Percentiles rank a stretch among this genome's conserved stretches.
These are phyloP conservation scores for Kodamaea fukazawae DNA, from an alignment of 805 yeast species.

Conservation along the genomic window DNA sequence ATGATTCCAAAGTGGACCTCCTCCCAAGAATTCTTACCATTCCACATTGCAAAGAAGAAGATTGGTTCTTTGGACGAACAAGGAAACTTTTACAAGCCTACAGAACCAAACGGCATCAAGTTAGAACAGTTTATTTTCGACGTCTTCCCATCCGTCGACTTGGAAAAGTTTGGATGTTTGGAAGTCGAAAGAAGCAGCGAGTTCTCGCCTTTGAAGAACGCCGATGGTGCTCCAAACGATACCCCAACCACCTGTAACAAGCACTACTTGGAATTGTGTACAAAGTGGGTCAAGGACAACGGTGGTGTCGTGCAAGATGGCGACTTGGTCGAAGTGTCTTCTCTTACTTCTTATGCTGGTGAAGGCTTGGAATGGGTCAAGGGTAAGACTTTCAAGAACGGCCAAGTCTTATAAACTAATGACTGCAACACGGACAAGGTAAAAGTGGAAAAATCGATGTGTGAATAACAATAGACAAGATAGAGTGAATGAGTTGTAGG, in stretches of 20 bases:
- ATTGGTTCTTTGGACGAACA: conserved; percentile 58
- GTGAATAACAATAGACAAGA: background rate
- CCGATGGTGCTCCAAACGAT: conserved; percentile 76
- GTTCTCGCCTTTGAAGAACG: conserved; percentile 93
- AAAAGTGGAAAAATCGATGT: background rate
- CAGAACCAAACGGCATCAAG: conserved; percentile 83
- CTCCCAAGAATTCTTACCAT: conserved; percentile 71
- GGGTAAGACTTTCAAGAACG: conserved; percentile 42
- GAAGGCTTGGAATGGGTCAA: conserved; percentile 61
- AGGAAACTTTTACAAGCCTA: conserved; percentile 56
- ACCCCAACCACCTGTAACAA: conserved; percentile 78
- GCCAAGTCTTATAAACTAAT: conserved; percentile 20
- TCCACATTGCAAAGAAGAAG: conserved; percentile 91
- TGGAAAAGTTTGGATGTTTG: conserved; percentile 78
- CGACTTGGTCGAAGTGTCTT: conserved; percentile 70
- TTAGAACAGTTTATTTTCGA: conserved; percentile 97
- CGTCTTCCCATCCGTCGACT: conserved; percentile 76
- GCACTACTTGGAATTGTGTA: conserved; percentile 63
- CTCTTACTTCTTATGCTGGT: conserved; percentile 70
- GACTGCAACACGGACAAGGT: conserved; percentile 1
- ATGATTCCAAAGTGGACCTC: conserved; percentile 69
- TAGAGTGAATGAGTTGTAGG: background rate
- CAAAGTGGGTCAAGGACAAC: conserved; percentile 65
- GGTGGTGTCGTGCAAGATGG: conserved; percentile 62
- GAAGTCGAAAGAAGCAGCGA: conserved; percentile 86